These are phyloP conservation scores for Gnetum montanum DNA, from an alignment of 75 land plant genomes.

Conservation along the genomic window DNA sequence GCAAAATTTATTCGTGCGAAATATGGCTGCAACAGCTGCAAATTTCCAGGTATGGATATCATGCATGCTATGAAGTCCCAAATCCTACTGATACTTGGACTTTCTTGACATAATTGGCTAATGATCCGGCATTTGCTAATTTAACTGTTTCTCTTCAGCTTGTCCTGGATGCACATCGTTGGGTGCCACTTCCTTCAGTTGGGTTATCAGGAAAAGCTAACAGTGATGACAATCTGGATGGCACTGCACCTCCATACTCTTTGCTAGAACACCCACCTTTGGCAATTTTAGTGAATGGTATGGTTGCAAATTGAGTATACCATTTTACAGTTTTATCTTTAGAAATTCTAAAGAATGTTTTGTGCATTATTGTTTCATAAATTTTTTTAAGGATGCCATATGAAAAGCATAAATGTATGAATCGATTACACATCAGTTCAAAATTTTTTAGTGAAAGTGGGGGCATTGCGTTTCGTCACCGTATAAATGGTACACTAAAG, in stretches of 20 bases:
- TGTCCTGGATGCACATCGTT: conserved; percentile 91
- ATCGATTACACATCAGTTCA: too few relatives aligned
- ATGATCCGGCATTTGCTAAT: not conserved
- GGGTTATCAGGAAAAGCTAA: conserved; percentile 43
- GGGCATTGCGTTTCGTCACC: too few relatives aligned
- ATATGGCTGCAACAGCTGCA: conserved; percentile 80
- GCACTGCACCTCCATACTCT: conserved; percentile 72
- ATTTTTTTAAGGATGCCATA: too few relatives aligned
- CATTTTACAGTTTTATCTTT: too few relatives aligned
- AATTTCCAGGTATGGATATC: conserved; percentile 77
- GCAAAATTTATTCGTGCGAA: conserved; percentile 75
- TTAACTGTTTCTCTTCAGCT: conserved; percentile 29
- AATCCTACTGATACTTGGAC: not conserved
- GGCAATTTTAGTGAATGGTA: conserved; percentile 96
- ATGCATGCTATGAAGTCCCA: not conserved
- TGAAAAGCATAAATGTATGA: too few relatives aligned
- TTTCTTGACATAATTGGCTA: conserved; percentile 1
- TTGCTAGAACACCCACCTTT: conserved; percentile 98
- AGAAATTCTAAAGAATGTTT: too few relatives aligned
- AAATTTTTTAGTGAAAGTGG: too few relatives aligned
- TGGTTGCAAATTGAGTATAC: conserved; percentile 2
- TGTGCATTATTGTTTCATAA: too few relatives aligned
- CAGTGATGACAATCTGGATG: conserved; percentile 59
- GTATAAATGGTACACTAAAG: too few relatives aligned
- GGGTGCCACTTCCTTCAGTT: conserved; percentile 93